Base-by-base conservation (phyloP, 2,329 filamentous ascomycete species). In the Phyllosticta citriasiana region DNA sequence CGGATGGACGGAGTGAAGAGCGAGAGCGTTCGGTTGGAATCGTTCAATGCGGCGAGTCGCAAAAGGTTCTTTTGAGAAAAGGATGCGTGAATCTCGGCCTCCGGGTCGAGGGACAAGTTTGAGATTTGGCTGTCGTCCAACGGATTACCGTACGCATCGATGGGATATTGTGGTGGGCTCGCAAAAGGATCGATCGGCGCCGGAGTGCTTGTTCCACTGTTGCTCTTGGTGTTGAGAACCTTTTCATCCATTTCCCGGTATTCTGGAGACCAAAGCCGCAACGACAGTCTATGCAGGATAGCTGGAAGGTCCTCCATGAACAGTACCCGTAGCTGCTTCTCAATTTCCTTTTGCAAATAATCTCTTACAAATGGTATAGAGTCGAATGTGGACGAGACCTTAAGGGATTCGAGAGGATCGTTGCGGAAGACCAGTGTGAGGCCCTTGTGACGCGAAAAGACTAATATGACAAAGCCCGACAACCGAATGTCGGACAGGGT, bases 241-340 rank as follows among this genome's bases (percentile, higher is more conserved):
- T 77, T 70, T 64, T 84, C 81, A 66, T 89, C 87, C 57, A 84
- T 83, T 24, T 84, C 82, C 57, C 85, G 81, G 71, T 94, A 90
- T 67, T 97, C 93, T 0, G 92, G 90, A 59, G 91, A 94, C 87
- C 91, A 96, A 57, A 97, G 76, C 65, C 89, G 86, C 62, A 97
- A 78, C 0, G 93, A 97, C 22, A 99, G 78, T 57, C 91, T 85
- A 74, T 99, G 94, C 64, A 99, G 96, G 63, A 97, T 97, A 56
- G 93, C 92, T 0, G 94, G 94, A 25, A 99, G 77, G 73, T 99
- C 94, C 65, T 99, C 93, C 91, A 97, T 97, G 80, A 99, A 96
- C 66, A 99, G 73, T 60, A 92, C 91, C 30, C 94, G 87, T 64
- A 99, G 77, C 74, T 97, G 94, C 57, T 85, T 88, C 76, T 99